These are phyloP conservation scores for Colletotrichum spinosum DNA, from an alignment of 2,329 filamentous ascomycete species.

Conservation along the genomic window DNA sequence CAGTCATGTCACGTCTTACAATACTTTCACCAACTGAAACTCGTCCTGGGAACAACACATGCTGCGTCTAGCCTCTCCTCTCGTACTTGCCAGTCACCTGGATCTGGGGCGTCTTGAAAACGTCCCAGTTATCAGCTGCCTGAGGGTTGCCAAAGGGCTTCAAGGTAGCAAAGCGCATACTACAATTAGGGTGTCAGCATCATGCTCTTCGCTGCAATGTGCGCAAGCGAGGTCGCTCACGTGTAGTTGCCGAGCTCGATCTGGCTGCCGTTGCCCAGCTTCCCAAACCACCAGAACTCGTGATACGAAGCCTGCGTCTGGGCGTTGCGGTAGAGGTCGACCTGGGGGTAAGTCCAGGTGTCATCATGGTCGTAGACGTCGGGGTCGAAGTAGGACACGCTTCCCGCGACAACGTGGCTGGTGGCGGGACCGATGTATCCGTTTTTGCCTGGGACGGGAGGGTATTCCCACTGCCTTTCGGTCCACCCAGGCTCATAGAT, in stretches of 20 bases:
- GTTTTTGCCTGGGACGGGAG: conserved; percentile 49
- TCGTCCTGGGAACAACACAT: too few species aligned
- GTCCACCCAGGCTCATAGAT: conserved; percentile 55
- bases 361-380: conserved; percentile 49
- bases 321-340: conserved; percentile 42
- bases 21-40: too few species aligned
- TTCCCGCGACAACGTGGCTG: conserved; percentile 47
- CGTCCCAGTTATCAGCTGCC: conserved; percentile 55
- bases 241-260: conserved; percentile 34
- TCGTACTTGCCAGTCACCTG: conserved; percentile 42
- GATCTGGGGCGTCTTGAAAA: conserved; percentile 50
- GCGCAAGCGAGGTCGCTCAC: not conserved
- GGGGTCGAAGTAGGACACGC: conserved; percentile 45
- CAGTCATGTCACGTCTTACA: too few species aligned
- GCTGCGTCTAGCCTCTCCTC: not conserved
- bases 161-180: conserved; percentile 55
- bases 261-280: conserved; percentile 33
- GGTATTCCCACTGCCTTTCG: conserved; percentile 55
- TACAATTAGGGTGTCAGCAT: not conserved
- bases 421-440: conserved; percentile 55
- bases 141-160: conserved; percentile 55
- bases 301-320: conserved; percentile 12
- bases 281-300: conserved; percentile 37
- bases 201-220: not conserved
- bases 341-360: conserved; percentile 51